Evolutionary conservation across 2,329 filamentous ascomycete genomes (phyloP).

Genomic region (Xylariaceae sp.): DNA sequence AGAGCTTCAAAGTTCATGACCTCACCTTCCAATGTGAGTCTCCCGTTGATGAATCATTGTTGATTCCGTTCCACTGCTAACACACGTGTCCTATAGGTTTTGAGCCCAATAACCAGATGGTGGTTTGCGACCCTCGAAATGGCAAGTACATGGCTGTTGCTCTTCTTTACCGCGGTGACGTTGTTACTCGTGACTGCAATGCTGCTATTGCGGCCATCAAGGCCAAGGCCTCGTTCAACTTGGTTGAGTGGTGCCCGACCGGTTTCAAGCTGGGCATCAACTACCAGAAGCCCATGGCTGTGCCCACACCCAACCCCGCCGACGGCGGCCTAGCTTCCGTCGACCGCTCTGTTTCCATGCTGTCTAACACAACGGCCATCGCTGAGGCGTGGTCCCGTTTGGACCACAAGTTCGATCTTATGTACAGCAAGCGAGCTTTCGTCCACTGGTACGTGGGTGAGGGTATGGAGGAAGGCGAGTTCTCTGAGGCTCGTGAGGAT

Average conservation of each 20-base stretch:
- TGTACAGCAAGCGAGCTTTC: slow-evolving; percentile 73
- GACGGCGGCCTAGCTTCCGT: slow-evolving; percentile 57
- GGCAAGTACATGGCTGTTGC: slow-evolving; percentile 74
- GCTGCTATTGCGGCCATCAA: slow-evolving; percentile 62
- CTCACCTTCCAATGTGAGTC: slow-evolving; percentile 65
- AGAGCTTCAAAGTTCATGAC: slow-evolving; percentile 82
- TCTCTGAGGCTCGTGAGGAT: slow-evolving; percentile 81
- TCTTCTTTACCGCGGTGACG: slow-evolving; percentile 66
- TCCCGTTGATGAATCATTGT: slow-evolving; percentile 13
- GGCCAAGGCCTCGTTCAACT: slow-evolving; percentile 66
- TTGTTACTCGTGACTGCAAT: slow-evolving; percentile 64
- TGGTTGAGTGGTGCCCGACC: slow-evolving; percentile 70
- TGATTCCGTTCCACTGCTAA: slow-evolving; percentile 2
- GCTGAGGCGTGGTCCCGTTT: slow-evolving; percentile 68
- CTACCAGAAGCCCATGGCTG: slow-evolving; percentile 61
- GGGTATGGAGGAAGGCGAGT: slow-evolving; percentile 90
- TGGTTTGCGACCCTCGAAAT: slow-evolving; percentile 67
- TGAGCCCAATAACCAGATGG: slow-evolving; percentile 75
- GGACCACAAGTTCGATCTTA: slow-evolving; percentile 71
- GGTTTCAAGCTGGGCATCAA: slow-evolving; percentile 73
- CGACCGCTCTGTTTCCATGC: slow-evolving; percentile 62
- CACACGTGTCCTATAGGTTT: slow-evolving; percentile 47
- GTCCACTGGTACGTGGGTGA: slow-evolving; percentile 80
- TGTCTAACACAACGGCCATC: slow-evolving; percentile 70
- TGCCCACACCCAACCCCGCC: slow-evolving; percentile 45